Evolutionary conservation across 2,329 filamentous ascomycete genomes (phyloP).

Genomic region (Colletotrichum lupini): DNA sequence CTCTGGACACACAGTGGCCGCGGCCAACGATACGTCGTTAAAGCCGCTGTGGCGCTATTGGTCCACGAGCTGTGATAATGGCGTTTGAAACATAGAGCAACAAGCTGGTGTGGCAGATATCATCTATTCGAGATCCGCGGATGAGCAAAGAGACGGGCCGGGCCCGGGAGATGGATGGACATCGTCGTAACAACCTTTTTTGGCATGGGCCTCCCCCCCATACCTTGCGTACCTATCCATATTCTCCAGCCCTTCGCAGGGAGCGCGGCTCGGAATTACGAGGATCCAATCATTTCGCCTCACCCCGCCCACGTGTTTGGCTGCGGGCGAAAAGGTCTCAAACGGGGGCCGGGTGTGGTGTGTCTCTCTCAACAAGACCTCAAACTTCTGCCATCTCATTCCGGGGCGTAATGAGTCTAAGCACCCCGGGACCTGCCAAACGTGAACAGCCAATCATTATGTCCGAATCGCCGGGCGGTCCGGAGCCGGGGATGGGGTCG

Average conservation of each 20-base stretch:
- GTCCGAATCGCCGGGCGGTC: no score
- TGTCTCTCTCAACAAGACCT: neutral
- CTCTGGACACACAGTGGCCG: no score
- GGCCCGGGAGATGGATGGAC: neutral
- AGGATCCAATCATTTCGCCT: neutral
- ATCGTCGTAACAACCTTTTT: neutral
- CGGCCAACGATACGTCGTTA: neutral
- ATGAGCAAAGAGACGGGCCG: conserved; percentile 7
- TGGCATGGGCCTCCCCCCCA: neutral
- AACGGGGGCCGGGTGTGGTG: neutral
- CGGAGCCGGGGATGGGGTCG: neutral
- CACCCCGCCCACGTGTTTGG: neutral
- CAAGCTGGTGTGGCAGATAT: neutral
- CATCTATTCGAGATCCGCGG: neutral
- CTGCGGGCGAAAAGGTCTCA: neutral
- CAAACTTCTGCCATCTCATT: neutral
- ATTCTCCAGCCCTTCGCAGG: neutral
- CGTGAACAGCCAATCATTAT: neutral
- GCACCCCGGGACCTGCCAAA: neutral
- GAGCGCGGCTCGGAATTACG: neutral
- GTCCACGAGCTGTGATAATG: neutral
- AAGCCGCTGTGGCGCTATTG: neutral
- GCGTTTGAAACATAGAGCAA: neutral
- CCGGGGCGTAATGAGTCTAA: neutral
- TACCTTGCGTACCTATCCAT: no score